Percentiles rank a stretch among this genome's conserved stretches.
Evolutionary conservation across 257 asterid species (phyloP).

Genomic region (Solanum piurae): DNA sequence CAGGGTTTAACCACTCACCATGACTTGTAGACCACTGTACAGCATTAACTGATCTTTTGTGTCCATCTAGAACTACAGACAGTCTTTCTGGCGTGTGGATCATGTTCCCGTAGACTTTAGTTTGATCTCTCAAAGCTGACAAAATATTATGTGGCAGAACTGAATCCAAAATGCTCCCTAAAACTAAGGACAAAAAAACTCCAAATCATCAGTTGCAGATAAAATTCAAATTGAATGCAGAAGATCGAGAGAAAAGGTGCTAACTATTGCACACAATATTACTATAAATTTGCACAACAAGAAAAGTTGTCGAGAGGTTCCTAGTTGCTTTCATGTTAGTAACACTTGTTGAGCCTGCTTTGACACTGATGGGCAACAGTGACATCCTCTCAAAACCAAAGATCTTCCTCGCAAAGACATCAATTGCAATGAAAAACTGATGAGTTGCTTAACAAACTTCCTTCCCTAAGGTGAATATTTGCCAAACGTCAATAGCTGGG

Average conservation of each 20-base stretch:
- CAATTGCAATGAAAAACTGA: background rate
- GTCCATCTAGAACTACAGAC: conserved; percentile 52
- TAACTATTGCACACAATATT: background rate
- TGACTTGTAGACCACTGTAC: conserved; percentile 79
- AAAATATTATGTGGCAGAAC: conserved; percentile 42
- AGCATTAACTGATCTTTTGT: conserved; percentile 59
- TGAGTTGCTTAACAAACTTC: background rate
- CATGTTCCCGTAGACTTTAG: conserved; percentile 12
- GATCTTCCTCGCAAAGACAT: background rate
- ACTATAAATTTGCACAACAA: background rate
- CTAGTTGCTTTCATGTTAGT: background rate
- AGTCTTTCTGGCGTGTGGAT: conserved; percentile 26
- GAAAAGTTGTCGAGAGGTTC: background rate
- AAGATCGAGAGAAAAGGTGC: background rate
- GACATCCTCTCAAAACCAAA: background rate
- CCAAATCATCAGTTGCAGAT: background rate
- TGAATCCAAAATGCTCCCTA: conserved; percentile 51
- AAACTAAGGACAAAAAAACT: conserved; percentile 13
- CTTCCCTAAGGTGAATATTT: background rate
- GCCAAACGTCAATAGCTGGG: background rate
- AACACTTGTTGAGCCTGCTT: background rate
- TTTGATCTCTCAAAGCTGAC: conserved; percentile 36
- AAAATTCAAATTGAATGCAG: background rate
- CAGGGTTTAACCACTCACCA: conserved; percentile 28
- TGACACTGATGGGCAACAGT: background rate